These are phyloP conservation scores for Candida jianshihensis DNA, from an alignment of 805 yeast species.

Conservation along the genomic window DNA sequence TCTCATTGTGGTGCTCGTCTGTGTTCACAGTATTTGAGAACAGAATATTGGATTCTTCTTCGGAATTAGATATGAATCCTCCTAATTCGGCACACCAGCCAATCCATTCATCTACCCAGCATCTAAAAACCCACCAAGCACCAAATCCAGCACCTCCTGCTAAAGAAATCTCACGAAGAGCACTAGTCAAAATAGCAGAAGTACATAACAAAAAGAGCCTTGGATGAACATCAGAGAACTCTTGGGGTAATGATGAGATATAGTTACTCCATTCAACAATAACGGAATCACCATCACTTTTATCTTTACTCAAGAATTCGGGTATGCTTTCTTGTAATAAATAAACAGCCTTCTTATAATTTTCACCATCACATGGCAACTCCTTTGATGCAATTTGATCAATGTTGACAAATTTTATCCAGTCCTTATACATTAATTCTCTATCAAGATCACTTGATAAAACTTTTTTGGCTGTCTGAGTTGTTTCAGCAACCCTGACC, in stretches of 20 bases:
- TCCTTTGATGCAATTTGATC: constrained; percentile 40
- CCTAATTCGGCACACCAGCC: constrained; percentile 61
- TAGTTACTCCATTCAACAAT: constrained; percentile 27
- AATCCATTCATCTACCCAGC: constrained; percentile 73
- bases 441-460: constrained; percentile 37
- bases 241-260: constrained; percentile 35
- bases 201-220: constrained; percentile 46
- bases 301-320: constrained; percentile 20
- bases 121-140: constrained; percentile 69
- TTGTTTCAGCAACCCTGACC: constrained; percentile 47
- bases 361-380: constrained; percentile 38
- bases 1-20: neutral
- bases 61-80: constrained; percentile 32
- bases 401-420: constrained; percentile 44
- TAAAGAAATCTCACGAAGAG: constrained; percentile 55
- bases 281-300: constrained; percentile 8
- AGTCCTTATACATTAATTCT: constrained; percentile 48
- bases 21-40: neutral
- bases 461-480: constrained; percentile 40
- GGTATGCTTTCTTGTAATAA: constrained; percentile 31
- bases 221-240: constrained; percentile 46
- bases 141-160: constrained; percentile 55
- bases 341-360: constrained; percentile 25
- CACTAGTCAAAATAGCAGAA: constrained; percentile 48
- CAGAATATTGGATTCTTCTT: neutral